Evolutionary conservation across 164 flowering plant species (phyloP), one percentile per base, ranked within the genome.

Genomic region (Piper betle): DNA sequence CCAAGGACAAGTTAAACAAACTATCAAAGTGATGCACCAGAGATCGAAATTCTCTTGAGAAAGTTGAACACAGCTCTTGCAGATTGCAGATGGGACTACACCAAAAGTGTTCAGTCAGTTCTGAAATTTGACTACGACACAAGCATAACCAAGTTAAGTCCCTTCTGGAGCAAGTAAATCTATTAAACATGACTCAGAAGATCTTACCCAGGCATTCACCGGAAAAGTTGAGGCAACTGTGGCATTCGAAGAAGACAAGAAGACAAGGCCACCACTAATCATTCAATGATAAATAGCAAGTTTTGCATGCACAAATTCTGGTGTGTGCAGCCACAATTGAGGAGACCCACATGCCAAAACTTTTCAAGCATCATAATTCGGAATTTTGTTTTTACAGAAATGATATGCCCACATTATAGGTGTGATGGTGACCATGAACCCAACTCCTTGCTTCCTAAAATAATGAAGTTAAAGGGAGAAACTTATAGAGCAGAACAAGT

Each of bases 261-360:
- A 33, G 33, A 55, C 5, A 55, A 55, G 33, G 20, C 55, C n/a
- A 17, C 20, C 57, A 19, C 38, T 39, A 55, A 55, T 55, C 58
- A 55, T 55, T 55, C 33, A 25, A 33, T 55, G 58, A 55, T n/a
- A 55, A 55, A 18, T 38, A 8, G 39, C 58, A 55, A 25, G 37
- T 19, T 38, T 15, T 15, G 33, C 16, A 25, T 55, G 39, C 37
- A 33, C 58, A 55, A 19, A 19, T 55, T 55, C 25, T 16, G 4
- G 58, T 16, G 11, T 13, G 33, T 12, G 58, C 58, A 55, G 38
- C 58, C 33, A 13, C 16, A 17, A 55, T 55, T 55, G 37, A 39
- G 58, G 58, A 25, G 58, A 55, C 58, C 58, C 58, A 55, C 58
- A 25, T 55, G 58, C 38, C 38, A 55, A 55, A 55, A 25, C 58